phyloP scores from a whole-genome alignment of 2,329 filamentous ascomycete genomes.

The Thielaviopsis cerberus region DNA sequence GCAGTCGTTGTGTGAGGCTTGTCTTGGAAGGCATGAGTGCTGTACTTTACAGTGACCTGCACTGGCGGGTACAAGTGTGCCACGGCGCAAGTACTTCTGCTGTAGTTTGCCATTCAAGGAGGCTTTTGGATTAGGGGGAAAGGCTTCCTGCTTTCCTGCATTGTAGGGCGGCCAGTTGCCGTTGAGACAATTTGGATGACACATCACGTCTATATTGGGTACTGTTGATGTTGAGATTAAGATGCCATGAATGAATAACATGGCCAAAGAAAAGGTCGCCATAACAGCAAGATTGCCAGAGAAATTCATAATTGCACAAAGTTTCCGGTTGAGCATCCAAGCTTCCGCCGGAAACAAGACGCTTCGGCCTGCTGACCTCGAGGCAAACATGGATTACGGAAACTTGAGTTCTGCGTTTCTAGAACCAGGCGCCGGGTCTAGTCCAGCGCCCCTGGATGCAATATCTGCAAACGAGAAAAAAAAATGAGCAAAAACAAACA shows the following conservation, averaged over 20 bases:
- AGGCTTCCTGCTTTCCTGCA: neutral
- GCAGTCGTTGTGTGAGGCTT: too few relatives aligned
- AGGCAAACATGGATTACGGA: neutral
- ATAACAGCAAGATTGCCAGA: too few relatives aligned
- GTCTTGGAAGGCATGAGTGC: too few relatives aligned
- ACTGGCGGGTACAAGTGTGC: too few relatives aligned
- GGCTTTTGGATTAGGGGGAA: neutral
- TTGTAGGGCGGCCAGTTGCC: neutral
- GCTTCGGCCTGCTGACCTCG: neutral
- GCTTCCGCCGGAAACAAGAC: neutral
- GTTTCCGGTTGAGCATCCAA: neutral
- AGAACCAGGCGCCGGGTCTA: neutral
- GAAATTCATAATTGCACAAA: too few relatives aligned
- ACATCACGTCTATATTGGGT: neutral
- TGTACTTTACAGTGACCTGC: neutral
- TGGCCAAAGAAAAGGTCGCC: too few relatives aligned
- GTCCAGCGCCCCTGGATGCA: neutral
- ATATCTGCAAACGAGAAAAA: neutral
- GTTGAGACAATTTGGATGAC: neutral
- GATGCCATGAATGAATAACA: too few relatives aligned
- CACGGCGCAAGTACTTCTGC: neutral
- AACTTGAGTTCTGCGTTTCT: neutral
- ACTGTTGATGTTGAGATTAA: too few relatives aligned
- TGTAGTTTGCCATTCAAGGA: neutral
- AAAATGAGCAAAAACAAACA: neutral